Evolutionary conservation across 306 rosid species (phyloP).

Genomic region (Casuarina glauca): DNA sequence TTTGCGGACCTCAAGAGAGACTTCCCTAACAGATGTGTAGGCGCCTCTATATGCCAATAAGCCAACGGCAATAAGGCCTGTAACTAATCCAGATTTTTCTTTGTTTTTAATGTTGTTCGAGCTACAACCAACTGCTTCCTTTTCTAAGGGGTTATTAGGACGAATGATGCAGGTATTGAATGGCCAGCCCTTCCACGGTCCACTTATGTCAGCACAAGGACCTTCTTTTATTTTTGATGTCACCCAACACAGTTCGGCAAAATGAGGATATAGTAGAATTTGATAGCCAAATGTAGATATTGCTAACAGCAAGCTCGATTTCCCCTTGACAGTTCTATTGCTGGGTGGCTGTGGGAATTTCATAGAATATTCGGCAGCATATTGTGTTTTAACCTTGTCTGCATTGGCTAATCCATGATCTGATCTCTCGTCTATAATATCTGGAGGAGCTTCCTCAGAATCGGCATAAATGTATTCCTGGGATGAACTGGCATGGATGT

Average conservation of each 20-base stretch:
- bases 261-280: conserved; percentile 86
- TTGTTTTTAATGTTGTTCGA: conserved; percentile 51
- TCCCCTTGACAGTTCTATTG: conserved; percentile 61
- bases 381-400: conserved; percentile 30
- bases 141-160: conserved; percentile 53
- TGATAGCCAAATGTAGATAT: conserved; percentile 91
- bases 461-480: conserved; percentile 31
- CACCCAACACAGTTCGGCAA: conserved; percentile 97
- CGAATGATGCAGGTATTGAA: conserved; percentile 87
- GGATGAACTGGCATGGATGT: conserved; percentile 32
- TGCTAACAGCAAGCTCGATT: conserved; percentile 66
- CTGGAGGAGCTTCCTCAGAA: conserved; percentile 30
- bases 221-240: conserved; percentile 91
- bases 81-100: conserved; percentile 66
- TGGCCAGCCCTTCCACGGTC: conserved; percentile 99
- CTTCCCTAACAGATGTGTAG: conserved; percentile 80
- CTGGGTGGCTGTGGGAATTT: conserved; percentile 49
- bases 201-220: conserved; percentile 79
- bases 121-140: conserved; percentile 43
- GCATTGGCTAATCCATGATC: conserved; percentile 35
- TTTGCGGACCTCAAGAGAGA: conserved; percentile 69
- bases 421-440: conserved; percentile 29
- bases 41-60: conserved; percentile 83
- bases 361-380: conserved; percentile 39
- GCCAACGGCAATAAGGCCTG: conserved; percentile 89